Percentiles rank a stretch among this genome's conserved stretches.
These are phyloP conservation scores for Corymbia calophylla DNA, from an alignment of 441 rosid species.

Conservation along the genomic window DNA sequence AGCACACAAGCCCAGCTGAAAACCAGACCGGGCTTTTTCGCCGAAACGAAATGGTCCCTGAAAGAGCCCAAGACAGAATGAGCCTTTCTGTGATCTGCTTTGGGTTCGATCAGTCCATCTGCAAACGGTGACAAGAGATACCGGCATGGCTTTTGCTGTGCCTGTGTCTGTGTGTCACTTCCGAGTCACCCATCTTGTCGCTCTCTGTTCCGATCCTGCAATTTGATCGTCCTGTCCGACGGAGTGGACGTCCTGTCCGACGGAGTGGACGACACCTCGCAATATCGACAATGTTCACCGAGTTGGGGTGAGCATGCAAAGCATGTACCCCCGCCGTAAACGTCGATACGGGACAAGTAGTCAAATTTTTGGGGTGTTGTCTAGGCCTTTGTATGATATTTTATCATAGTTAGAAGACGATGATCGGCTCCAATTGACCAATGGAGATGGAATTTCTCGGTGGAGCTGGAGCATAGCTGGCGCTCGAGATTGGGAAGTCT, in stretches of 20 bases:
- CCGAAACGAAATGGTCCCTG: not conserved
- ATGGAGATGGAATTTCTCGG: not conserved
- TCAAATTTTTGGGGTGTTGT: not conserved
- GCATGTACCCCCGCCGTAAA: not conserved
- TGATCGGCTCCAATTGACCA: not conserved
- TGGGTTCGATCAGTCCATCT: not conserved
- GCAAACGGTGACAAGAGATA: not conserved
- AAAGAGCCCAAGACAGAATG: not conserved
- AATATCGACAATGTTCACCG: not conserved
- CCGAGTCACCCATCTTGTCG: not conserved
- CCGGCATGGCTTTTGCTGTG: not conserved
- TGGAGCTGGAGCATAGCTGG: not conserved
- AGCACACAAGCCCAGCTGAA: not conserved
- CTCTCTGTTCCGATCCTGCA: not conserved
- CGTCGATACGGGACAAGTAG: not conserved
- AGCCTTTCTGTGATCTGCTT: not conserved
- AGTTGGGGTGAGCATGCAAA: not conserved
- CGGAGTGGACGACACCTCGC: not conserved
- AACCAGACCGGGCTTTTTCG: not conserved
- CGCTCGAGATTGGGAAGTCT: not conserved
- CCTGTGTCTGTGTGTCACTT: not conserved
- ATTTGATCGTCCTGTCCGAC: not conserved
- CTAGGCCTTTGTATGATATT: not conserved
- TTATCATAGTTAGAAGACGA: not conserved
- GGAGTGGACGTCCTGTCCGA: too few relatives aligned